Evolutionary conservation across 805 yeast genomes (phyloP), one percentile per base, ranked within the genome.

Genomic region (Priceomyces fermenticarens): DNA sequence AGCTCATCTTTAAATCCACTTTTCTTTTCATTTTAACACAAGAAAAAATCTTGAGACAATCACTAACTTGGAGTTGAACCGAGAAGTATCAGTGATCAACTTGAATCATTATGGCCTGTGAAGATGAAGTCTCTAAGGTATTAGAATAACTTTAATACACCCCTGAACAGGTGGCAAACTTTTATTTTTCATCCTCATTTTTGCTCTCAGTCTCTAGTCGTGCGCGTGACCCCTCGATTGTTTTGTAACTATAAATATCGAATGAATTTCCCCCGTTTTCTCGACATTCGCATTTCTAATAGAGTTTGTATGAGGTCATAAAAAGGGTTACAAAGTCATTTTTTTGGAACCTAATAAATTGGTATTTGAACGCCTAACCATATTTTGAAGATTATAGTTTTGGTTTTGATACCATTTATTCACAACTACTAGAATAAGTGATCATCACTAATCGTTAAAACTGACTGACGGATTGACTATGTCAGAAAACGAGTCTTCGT

Each of bases 401-500:
- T 20, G 25, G 25, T 20, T 20, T 20, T 20, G 32, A 29, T 8
- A 29, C 15, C 32, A 29, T 29, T 20, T 20, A 20, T 20, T 20
- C 8, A 20, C 25, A 20, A 20, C 25, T 20, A 20, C 8, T 20
- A 20, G 25, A 20, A 8, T 20, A 20, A 20, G 25, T 20, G 25
- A 20, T 4, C 25, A 5, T 20, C 25, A 20, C 25, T 20, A 20
- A 20, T 20, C 8, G 25, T 20, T 35, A 11, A 35, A 25, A 17
- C 27, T 16, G 14, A 35, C 14, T 28, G 38, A 35, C 15, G 38
- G 12, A 30, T 10, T 25, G 10, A 35, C 32, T 32, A 60, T 62
- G 67, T 60, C 67, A 25, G 64, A 58, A 39, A 47, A 48, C 31
- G 52, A 43, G 35, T 41, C 41, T 25, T 31, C 38, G 32, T 30